Percentiles rank a stretch among this genome's conserved stretches.
Evolutionary conservation across 805 yeast species (phyloP).

Genomic region (Candida sphagnicola): DNA sequence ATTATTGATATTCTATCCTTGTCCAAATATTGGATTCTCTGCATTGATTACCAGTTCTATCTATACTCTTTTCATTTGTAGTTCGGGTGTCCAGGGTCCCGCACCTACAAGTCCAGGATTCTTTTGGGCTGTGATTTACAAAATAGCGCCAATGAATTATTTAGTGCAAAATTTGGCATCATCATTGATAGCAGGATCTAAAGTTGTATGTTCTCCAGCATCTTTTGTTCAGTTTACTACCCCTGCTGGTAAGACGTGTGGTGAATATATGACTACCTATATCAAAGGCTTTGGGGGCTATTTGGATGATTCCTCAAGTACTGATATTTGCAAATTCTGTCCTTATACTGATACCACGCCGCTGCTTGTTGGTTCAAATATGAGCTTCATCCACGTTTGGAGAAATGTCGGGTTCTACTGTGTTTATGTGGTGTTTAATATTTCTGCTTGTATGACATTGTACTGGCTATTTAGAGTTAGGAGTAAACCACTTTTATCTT

Average conservation of each 20-base stretch:
- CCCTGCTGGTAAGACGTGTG: constrained; percentile 61
- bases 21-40: not conserved
- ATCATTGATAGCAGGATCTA: not conserved
- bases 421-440: constrained; percentile 52
- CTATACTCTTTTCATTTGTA: not conserved
- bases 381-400: constrained; percentile 49
- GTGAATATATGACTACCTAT: constrained; percentile 44
- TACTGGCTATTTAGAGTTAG: constrained; percentile 25
- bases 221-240: constrained; percentile 17
- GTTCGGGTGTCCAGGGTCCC: not conserved
- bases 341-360: constrained; percentile 40
- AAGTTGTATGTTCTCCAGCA: not conserved
- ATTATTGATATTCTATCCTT: not conserved
- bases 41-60: not conserved
- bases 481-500: not conserved
- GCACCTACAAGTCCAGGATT: not conserved
- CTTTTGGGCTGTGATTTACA: not conserved
- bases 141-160: not conserved
- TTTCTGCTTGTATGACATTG: constrained; percentile 35
- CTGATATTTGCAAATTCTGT: constrained; percentile 47
- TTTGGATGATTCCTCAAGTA: constrained; percentile 42
- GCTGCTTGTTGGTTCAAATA: constrained; percentile 37
- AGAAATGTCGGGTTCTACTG: constrained; percentile 60
- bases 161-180: not conserved
- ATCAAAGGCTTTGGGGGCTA: constrained; percentile 49